Conservation (phyloP, 305 asterid species). For the Fraxinus paxiana region DNA sequence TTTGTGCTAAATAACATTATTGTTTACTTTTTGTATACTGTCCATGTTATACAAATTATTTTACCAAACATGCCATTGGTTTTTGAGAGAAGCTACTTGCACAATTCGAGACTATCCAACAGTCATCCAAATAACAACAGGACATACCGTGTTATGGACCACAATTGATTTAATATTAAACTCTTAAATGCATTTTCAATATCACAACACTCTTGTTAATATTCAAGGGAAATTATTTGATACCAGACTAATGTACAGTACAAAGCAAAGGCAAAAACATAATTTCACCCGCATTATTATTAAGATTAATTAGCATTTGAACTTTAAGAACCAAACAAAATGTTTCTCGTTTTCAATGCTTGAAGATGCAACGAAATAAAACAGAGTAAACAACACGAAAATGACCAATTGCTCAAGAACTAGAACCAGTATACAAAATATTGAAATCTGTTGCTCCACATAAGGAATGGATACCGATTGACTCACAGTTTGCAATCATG, state of each 20-base stretch:
- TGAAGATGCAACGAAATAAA: not conserved
- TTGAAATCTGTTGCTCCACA: not conserved
- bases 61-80: not conserved
- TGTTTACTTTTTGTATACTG: not conserved
- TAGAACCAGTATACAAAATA: not conserved
- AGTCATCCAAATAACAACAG: not conserved
- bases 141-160: not conserved
- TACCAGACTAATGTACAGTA: not conserved
- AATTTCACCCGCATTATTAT: not conserved
- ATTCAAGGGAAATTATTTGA: not conserved
- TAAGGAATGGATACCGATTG: not conserved
- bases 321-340: not conserved
- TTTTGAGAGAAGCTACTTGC: not conserved
- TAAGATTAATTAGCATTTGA: not conserved
- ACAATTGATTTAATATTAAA: too few species aligned
- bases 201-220: not conserved
- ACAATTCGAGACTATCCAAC: not conserved
- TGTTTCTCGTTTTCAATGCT: not conserved
- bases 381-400: not conserved
- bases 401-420: not conserved
- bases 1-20: too few species aligned
- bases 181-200: not conserved
- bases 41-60: not conserved
- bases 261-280: not conserved
- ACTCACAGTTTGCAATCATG: not conserved